Evolutionary conservation across 768 basidiomycete genomes (phyloP).

Genomic region (Podaxis pistillaris): DNA sequence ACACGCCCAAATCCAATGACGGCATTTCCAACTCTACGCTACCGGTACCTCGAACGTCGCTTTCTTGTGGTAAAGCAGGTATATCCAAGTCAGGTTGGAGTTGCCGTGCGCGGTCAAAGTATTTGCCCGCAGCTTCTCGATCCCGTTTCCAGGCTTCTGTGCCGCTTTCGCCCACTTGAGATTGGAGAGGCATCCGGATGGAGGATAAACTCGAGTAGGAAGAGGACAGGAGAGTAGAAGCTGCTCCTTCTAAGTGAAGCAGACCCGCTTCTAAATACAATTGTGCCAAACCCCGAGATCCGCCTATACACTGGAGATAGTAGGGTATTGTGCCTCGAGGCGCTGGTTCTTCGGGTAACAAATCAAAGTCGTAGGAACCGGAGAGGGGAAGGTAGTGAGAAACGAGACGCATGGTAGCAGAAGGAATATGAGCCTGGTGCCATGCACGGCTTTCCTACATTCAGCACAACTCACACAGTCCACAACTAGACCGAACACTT

Average conservation of each 20-base stretch:
- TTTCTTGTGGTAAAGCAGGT: slow-evolving; percentile 58
- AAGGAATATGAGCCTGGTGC: slow-evolving; percentile 73
- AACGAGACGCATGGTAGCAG: slow-evolving; percentile 75
- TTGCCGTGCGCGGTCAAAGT: slow-evolving; percentile 67
- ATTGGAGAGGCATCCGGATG: slow-evolving; percentile 60
- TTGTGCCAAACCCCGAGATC: slow-evolving; percentile 62
- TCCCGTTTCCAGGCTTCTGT: slow-evolving; percentile 75
- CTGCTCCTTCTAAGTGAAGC: slow-evolving; percentile 79
- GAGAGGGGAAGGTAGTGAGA: slow-evolving; percentile 69
- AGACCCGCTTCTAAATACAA: slow-evolving; percentile 79
- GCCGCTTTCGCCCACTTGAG: slow-evolving; percentile 52
- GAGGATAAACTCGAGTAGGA: slow-evolving; percentile 79
- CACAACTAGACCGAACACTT: slow-evolving; percentile 27
- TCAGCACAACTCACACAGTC: background rate
- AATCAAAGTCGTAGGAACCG: slow-evolving; percentile 36
- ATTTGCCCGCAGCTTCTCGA: slow-evolving; percentile 65
- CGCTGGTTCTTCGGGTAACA: slow-evolving; percentile 32
- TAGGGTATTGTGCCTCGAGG: slow-evolving; percentile 56
- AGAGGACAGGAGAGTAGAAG: slow-evolving; percentile 65
- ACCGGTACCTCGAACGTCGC: slow-evolving; percentile 23
- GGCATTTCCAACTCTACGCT: slow-evolving; percentile 62
- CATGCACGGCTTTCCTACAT: slow-evolving; percentile 63
- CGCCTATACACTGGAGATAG: slow-evolving; percentile 66
- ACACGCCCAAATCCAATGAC: slow-evolving; percentile 49
- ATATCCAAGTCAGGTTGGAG: slow-evolving; percentile 67